Percentiles rank a stretch among this genome's conserved stretches.
Evolutionary conservation across 257 asterid genomes (phyloP).

Genomic region (Solanum etuberosum): DNA sequence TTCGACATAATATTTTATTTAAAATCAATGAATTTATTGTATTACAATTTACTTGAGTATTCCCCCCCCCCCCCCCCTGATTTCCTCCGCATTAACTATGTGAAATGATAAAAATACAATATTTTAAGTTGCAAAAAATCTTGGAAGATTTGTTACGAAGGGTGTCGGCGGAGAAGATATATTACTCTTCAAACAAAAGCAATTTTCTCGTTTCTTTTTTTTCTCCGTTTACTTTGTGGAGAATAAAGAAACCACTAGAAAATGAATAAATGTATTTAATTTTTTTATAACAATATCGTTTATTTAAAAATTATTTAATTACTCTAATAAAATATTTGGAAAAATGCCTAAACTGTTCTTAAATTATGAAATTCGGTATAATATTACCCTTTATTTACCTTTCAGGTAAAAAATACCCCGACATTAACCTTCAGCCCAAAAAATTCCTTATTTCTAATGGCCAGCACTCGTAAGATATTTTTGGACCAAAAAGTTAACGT

Average conservation of each 20-base stretch:
- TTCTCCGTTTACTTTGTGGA: not conserved
- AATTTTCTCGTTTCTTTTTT: not conserved
- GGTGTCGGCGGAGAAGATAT: not conserved
- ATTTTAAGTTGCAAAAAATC: not conserved
- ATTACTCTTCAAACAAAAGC: not conserved
- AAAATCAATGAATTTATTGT: not conserved
- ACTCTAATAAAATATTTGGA: not conserved
- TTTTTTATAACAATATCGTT: not conserved
- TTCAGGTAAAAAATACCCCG: not conserved
- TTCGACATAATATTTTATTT: not conserved
- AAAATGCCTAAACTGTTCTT: too few species aligned
- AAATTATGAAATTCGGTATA: not conserved
- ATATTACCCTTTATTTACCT: too few species aligned
- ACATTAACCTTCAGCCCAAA: not conserved
- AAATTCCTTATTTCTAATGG: too few species aligned
- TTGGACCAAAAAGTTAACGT: too few species aligned
- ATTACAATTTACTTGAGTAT: not conserved
- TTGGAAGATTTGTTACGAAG: not conserved
- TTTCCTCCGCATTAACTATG: not conserved
- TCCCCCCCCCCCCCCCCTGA: not conserved
- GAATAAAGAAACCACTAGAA: not conserved
- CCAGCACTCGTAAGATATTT: not conserved
- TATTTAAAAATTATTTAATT: not conserved
- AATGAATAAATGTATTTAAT: not conserved
- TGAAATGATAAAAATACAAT: not conserved